Percentiles rank a stretch among this genome's conserved stretches.
Conservation (phyloP, 176 grass and related monocot species). For the Puccinellia tenuiflora region DNA sequence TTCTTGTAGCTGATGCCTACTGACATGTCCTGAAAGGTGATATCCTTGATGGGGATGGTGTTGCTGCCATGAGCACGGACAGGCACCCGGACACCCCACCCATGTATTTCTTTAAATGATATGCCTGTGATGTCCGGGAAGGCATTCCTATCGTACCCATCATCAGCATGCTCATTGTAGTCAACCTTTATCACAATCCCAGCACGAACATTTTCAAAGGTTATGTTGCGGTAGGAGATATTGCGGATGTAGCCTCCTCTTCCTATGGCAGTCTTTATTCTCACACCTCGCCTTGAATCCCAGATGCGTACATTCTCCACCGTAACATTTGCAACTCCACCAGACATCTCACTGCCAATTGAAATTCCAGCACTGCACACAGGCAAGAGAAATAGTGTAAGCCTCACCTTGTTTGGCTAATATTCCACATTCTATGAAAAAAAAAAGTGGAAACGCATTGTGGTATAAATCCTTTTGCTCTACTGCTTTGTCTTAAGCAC, state of each 20-base stretch:
- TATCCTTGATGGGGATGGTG: constrained; percentile 61
- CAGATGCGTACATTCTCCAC: constrained; percentile 69
- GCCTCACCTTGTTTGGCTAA: not conserved
- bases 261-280: constrained; percentile 79
- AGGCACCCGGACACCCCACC: constrained; percentile 77
- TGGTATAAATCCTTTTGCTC: not conserved
- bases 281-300: constrained; percentile 67
- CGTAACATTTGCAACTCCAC: constrained; percentile 72
- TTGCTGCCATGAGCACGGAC: constrained; percentile 79
- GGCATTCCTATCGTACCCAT: constrained; percentile 55
- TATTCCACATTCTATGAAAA: constrained; percentile 7
- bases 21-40: constrained; percentile 69
- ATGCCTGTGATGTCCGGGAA: constrained; percentile 55
- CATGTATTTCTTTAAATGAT: constrained; percentile 68
- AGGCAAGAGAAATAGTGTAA: constrained; percentile 7
- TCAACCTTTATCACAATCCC: constrained; percentile 75
- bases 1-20: constrained; percentile 94
- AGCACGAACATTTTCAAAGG: constrained; percentile 55
- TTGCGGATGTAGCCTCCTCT: constrained; percentile 75
- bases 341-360: constrained; percentile 95
- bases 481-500: constrained; percentile 4
- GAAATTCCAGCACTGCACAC: constrained; percentile 87
- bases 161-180: constrained; percentile 90
- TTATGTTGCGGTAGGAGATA: constrained; percentile 68
- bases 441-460: not conserved